phyloP scores from a whole-genome alignment of 768 basidiomycete genomes.

The Sarcodon aspratus region DNA sequence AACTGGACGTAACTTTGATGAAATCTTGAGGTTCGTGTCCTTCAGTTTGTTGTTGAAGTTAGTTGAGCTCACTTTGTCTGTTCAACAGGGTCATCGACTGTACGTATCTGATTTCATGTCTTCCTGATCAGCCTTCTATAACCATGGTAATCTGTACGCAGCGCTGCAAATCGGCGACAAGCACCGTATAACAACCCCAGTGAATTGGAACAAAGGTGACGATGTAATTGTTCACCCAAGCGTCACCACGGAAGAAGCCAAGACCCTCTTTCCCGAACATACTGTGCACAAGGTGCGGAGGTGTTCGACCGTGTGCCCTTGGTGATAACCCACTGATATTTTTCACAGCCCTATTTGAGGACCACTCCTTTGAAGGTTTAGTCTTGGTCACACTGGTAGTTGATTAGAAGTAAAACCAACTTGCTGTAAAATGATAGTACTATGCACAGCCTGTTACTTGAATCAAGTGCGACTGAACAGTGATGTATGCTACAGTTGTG shows the following conservation, averaged over 20 bases:
- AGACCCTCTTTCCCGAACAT: conserved; percentile 80
- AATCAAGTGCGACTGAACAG: no score
- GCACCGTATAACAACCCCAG: conserved; percentile 78
- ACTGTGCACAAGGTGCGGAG: conserved; percentile 63
- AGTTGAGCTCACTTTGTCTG: conserved; percentile 5
- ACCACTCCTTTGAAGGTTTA: conserved; percentile 45
- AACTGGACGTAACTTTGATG: conserved; percentile 88
- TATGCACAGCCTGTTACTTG: no score
- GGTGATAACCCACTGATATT: not conserved
- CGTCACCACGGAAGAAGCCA: conserved; percentile 81
- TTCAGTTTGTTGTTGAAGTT: not conserved
- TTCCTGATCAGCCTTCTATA: not conserved
- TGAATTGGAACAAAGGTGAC: conserved; percentile 91
- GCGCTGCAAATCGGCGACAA: conserved; percentile 89
- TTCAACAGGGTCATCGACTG: conserved; percentile 60
- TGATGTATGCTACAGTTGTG: not conserved
- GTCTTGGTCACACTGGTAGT: not conserved
- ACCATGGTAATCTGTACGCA: conserved; percentile 17
- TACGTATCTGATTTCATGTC: conserved; percentile 9
- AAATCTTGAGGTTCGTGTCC: conserved; percentile 40
- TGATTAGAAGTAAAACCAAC: no score
- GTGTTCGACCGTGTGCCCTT: not conserved
- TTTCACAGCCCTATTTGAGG: conserved; percentile 72
- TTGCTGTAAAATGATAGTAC: no score
- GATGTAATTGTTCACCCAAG: conserved; percentile 88